A percentile compares a stretch with the other conserved stretches of the same genome.
Evolutionary conservation across 768 basidiomycete species (phyloP).

Genomic region (Phanerochaete sordida): DNA sequence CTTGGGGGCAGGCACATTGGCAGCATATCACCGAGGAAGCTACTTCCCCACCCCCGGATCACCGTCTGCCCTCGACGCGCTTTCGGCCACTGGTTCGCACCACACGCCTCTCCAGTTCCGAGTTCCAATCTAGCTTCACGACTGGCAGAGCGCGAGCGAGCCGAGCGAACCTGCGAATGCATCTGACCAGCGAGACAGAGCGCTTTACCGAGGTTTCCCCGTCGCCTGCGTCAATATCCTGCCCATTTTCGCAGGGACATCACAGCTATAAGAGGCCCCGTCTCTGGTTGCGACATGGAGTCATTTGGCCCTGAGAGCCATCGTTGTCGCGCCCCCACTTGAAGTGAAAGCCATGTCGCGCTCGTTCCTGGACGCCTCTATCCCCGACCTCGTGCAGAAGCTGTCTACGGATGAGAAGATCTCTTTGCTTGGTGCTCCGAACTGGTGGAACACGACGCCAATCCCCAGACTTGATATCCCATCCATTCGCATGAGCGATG

Average conservation of each 20-base stretch:
- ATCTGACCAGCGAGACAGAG: neutral
- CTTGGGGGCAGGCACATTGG: neutral
- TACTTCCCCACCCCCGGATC: neutral
- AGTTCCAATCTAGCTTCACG: neutral
- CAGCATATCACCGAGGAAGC: constrained; percentile 2
- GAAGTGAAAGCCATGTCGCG: constrained; percentile 23
- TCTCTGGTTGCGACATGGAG: neutral
- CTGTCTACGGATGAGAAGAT: constrained; percentile 64
- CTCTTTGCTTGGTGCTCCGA: constrained; percentile 56
- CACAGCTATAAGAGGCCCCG: constrained; percentile 2
- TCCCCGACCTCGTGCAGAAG: constrained; percentile 47
- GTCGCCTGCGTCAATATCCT: constrained; percentile 5
- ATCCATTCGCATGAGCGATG: constrained; percentile 68
- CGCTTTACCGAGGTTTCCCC: constrained; percentile 12
- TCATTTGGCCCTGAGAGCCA: neutral
- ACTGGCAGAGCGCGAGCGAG: neutral
- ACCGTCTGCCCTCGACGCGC: neutral
- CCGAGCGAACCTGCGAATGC: neutral
- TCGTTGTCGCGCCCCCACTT: constrained; percentile 9
- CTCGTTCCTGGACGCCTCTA: constrained; percentile 50
- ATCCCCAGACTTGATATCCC: constrained; percentile 61
- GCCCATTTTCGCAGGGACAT: constrained; percentile 7
- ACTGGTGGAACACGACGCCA: constrained; percentile 68
- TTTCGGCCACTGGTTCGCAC: constrained; percentile 9
- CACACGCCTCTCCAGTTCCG: neutral